Evolutionary conservation across 495 filamentous ascomycete genomes (phyloP).

Genomic region (Lasiosphaeria miniovina): DNA sequence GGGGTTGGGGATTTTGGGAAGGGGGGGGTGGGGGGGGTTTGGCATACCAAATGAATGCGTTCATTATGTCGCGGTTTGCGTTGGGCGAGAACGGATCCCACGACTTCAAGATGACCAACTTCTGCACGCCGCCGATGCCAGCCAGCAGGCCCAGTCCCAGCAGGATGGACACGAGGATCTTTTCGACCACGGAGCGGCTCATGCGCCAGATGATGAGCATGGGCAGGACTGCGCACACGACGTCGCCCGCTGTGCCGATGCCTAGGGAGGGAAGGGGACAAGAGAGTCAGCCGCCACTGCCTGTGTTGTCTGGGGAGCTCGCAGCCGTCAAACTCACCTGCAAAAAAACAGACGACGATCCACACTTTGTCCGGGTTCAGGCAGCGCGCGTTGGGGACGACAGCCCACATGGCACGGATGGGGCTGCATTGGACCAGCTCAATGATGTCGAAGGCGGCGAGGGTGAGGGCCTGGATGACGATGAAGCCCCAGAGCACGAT

Average conservation of each 20-base stretch:
- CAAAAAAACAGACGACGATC: conserved; percentile 6
- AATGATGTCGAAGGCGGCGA: background rate
- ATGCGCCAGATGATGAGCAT: conserved; percentile 8
- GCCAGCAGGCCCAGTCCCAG: conserved; percentile 7
- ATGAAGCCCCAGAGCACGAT: conserved; percentile 6
- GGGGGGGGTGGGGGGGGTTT: background rate
- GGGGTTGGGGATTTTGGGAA: too few species aligned
- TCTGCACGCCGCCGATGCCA: conserved; percentile 1
- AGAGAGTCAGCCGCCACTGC: background rate
- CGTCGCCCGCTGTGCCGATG: conserved; percentile 8
- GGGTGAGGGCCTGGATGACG: background rate
- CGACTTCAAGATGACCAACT: conserved; percentile 3
- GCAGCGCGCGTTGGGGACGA: background rate
- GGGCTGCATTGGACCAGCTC: conserved; percentile 11
- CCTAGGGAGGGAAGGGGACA: background rate
- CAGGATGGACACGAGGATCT: conserved; percentile 5
- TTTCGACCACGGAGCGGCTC: conserved; percentile 9
- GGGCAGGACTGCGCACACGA: conserved; percentile 10
- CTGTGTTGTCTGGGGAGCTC: background rate
- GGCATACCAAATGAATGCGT: conserved; percentile 9
- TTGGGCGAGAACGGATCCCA: conserved; percentile 1
- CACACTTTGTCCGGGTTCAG: background rate
- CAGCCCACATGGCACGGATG: conserved; percentile 5
- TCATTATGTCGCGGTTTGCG: conserved; percentile 1
- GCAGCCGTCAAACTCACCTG: conserved; percentile 4